Conservation (phyloP, 495 filamentous ascomycete genomes). For the Cudoniella acicularis region DNA sequence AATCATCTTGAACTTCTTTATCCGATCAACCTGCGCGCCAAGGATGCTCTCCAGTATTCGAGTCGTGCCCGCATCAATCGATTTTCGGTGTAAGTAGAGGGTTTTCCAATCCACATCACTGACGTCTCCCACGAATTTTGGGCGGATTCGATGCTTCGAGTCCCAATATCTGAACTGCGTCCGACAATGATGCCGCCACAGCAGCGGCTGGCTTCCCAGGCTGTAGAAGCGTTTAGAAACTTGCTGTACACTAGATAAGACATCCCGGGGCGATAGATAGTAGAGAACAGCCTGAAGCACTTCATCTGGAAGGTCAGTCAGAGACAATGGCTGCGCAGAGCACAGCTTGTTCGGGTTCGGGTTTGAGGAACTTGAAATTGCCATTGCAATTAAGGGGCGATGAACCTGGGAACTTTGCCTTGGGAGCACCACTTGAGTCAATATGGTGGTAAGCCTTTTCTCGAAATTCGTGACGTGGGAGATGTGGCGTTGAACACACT, state of each 20-base stretch:
- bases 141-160: constrained; percentile 54
- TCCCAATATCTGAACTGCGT: constrained; percentile 70
- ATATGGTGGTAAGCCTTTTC: background rate
- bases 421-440: too few relatives aligned
- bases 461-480: background rate
- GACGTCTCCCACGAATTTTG: constrained; percentile 46
- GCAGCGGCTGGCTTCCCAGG: constrained; percentile 62
- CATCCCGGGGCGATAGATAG: constrained; percentile 52
- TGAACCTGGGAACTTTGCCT: too few relatives aligned
- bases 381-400: too few relatives aligned
- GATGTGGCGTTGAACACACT: background rate
- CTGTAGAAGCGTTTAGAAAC: constrained; percentile 61
- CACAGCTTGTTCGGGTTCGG: too few relatives aligned
- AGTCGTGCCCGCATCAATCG: constrained; percentile 50
- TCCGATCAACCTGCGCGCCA: constrained; percentile 59
- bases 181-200: constrained; percentile 78
- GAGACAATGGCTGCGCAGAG: background rate
- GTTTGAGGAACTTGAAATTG: too few relatives aligned
- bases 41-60: constrained; percentile 67
- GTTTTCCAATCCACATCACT: constrained; percentile 71
- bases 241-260: constrained; percentile 45
- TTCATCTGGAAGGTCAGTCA: constrained; percentile 61
- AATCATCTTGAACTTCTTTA: constrained; percentile 65
- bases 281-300: constrained; percentile 66
- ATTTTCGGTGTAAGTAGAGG: constrained; percentile 60